Percentiles rank a stretch among this genome's conserved stretches.
Conservation (phyloP, 108 stramenopile genomes). For the Cyclostephanos tholiformis region DNA sequence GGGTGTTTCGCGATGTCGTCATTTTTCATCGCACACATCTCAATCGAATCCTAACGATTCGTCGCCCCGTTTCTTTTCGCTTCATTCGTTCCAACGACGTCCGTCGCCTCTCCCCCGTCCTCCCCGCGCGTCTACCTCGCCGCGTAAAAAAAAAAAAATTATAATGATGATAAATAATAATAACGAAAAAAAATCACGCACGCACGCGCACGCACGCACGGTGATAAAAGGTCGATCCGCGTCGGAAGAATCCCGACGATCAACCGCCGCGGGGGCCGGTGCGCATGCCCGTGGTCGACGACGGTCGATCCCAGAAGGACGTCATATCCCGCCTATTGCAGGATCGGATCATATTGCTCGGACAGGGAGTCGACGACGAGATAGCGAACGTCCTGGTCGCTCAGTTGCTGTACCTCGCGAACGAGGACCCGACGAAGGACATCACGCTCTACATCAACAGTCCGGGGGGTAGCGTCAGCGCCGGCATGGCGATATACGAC, state of each 20-base stretch:
- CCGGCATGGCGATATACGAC: slow-evolving; percentile 97
- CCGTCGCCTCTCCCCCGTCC: no score
- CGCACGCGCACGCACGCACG: neutral
- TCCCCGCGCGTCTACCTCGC: no score
- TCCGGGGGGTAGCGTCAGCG: slow-evolving; percentile 88
- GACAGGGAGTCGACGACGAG: slow-evolving; percentile 92
- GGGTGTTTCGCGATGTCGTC: no score
- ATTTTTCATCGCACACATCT: no score
- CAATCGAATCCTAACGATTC: no score
- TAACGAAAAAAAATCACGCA: slow-evolving; percentile 2
- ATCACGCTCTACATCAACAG: slow-evolving; percentile 97
- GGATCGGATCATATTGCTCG: slow-evolving; percentile 92
- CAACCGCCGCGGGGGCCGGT: slow-evolving; percentile 55
- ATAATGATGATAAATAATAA: no score
- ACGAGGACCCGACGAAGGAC: slow-evolving; percentile 92
- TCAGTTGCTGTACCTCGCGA: slow-evolving; percentile 93
- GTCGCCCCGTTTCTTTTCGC: no score
- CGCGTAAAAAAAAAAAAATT: no score
- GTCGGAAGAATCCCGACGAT: slow-evolving; percentile 83
- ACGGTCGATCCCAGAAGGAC: slow-evolving; percentile 87
- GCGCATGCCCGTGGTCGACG: slow-evolving; percentile 75
- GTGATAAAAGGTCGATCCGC: slow-evolving; percentile 70
- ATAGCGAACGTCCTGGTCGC: slow-evolving; percentile 94
- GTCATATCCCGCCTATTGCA: slow-evolving; percentile 92
- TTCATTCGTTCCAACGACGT: no score